Base-by-base conservation (phyloP, 305 asterid species). In the Fraxinus latifolia region DNA sequence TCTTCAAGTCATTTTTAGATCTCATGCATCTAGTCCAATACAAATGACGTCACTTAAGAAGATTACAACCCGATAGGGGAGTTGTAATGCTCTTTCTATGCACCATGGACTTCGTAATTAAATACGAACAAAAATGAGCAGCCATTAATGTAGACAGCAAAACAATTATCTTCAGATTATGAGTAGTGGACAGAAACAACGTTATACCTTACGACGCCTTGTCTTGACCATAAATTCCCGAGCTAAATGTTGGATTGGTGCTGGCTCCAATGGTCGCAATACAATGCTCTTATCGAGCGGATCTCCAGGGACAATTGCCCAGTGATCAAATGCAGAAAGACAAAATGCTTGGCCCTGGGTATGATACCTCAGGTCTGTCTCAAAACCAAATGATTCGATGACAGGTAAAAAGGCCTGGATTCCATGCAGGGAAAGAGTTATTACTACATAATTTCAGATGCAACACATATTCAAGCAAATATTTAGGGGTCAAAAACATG, bases 201-300 rank as follows among this genome's bases (percentile, higher is more conserved):
- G 17, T 19, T 19, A 73, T 89, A 95, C 99, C 98, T 95, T 95
- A 44, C 98, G 92, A 79, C 97, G 98, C 88, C 99, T 89, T 7
- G 99, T 95, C 88, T 95, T 95, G 78, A 95, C 99, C 99, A 95
- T 94, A 84, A 95, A 95, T 79, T 95, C 99, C 55, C 98, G 97
- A 75, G 98, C 99, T 89, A 95, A 89, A 83, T 95, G 97, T 74
- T 93, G 97, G 86, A 94, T 88, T 42, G 98, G 98, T 67, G 98
- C 99, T 33, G 99, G 99, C 87, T 95, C 99, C 73, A 95, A 90
- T 5, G 99, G 98, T 42, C 98, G 96, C 36, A 95, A 88, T 34
- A 95, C 97, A 62, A 94, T 95, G 82, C 96, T 91, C 89, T 94
- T 93, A 81, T 95, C 98, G 19, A 95, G 94, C 0, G 99, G 99